These are phyloP conservation scores for Scedosporium apiospermum DNA, from an alignment of 2,329 filamentous ascomycete species.

Conservation along the genomic window DNA sequence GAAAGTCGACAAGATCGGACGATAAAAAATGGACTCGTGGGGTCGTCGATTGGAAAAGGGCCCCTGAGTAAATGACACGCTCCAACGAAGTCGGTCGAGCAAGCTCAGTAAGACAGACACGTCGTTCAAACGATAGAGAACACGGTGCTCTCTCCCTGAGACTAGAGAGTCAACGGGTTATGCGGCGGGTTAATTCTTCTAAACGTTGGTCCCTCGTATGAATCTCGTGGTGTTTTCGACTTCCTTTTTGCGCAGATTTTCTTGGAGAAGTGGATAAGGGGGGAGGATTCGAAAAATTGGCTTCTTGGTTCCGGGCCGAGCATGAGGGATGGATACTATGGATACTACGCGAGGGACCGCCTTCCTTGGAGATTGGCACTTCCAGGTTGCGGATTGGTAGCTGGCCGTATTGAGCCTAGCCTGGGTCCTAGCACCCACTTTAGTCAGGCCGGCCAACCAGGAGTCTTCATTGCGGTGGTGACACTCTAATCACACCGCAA, in stretches of 20 bases:
- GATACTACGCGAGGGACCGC: no score
- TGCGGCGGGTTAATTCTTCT: background rate
- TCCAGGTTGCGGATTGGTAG: background rate
- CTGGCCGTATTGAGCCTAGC: background rate
- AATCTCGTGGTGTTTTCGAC: background rate
- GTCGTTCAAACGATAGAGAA: background rate
- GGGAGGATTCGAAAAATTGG: background rate
- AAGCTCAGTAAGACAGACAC: background rate
- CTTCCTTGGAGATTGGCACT: background rate
- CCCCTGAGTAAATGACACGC: background rate
- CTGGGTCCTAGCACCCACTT: background rate
- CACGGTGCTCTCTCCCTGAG: background rate
- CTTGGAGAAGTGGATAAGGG: background rate
- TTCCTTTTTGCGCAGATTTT: background rate
- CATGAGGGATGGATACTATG: background rate
- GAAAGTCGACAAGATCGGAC: background rate
- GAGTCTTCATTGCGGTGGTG: background rate
- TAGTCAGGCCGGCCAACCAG: background rate
- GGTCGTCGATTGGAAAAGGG: background rate
- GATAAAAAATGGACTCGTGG: constrained; percentile 1
- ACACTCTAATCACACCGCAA: background rate
- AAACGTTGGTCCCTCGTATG: background rate
- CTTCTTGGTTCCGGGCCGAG: background rate
- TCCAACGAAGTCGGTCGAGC: background rate
- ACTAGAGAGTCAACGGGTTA: background rate